Conservation (phyloP, 345 rosid genomes). For the Populus euphratica region DNA sequence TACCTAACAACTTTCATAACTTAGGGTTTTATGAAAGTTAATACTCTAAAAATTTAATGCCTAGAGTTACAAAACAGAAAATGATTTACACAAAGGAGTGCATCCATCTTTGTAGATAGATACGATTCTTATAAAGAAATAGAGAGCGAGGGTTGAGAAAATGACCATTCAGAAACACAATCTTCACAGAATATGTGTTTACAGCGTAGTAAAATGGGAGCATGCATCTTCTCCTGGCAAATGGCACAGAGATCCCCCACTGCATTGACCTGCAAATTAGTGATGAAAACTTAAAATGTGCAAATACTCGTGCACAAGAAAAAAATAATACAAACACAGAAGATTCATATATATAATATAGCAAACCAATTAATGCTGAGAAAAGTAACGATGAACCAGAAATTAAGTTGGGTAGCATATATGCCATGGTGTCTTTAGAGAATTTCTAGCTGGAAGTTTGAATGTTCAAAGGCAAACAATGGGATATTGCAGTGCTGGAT, state of each 20-base stretch:
- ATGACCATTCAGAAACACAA: slow-evolving; percentile 63
- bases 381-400: too few species aligned
- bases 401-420: too few species aligned
- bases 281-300: background rate
- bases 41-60: background rate
- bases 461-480: background rate
- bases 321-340: background rate
- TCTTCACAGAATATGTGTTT: slow-evolving; percentile 71
- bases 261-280: slow-evolving; percentile 40
- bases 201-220: slow-evolving; percentile 50
- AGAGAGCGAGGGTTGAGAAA: background rate
- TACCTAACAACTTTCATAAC: background rate
- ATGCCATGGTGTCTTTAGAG: too few species aligned
- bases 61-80: background rate
- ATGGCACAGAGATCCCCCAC: slow-evolving; percentile 66
- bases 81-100: background rate
- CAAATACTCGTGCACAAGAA: background rate
- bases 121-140: background rate
- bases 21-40: background rate
- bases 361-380: background rate
- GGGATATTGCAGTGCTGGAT: too few species aligned
- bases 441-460: background rate
- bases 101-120: background rate
- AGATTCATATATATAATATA: background rate
- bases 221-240: slow-evolving; percentile 72